Percentiles rank a stretch among this genome's conserved stretches.
phyloP scores from a whole-genome alignment of 75 land plant species.

The Adiantum capillusveneris region DNA sequence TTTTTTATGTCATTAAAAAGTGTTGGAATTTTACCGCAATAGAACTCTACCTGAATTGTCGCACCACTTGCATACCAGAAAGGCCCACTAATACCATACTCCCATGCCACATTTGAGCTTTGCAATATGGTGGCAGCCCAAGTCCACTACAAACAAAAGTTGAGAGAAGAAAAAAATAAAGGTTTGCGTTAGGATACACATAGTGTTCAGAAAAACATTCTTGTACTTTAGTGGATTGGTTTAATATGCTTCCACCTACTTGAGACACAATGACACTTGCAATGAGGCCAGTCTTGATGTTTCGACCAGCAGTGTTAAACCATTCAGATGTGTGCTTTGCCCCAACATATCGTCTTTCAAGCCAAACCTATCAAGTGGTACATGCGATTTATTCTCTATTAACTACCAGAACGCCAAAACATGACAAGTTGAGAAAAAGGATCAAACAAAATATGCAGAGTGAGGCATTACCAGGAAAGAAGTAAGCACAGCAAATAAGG shows the following conservation, averaged over 20 bases:
- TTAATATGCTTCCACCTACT: constrained; percentile 38
- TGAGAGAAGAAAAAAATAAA: too few relatives aligned
- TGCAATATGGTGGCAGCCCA: constrained; percentile 99
- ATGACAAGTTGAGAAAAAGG: background rate
- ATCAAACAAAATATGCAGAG: background rate
- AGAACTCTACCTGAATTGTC: constrained; percentile 63
- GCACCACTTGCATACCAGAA: constrained; percentile 99
- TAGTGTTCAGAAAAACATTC: too few relatives aligned
- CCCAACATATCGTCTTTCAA: constrained; percentile 84
- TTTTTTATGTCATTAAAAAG: too few relatives aligned
- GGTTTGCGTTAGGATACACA: too few relatives aligned
- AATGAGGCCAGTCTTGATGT: constrained; percentile 91
- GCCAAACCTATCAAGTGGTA: constrained; percentile 82
- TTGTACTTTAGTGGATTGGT: too few relatives aligned
- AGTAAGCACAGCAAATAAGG: constrained; percentile 95
- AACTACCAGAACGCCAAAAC: too few relatives aligned
- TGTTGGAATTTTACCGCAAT: background rate
- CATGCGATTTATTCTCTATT: too few relatives aligned
- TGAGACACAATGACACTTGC: constrained; percentile 98
- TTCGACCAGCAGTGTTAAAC: constrained; percentile 98
- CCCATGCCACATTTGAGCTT: constrained; percentile 98
- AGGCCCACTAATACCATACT: constrained; percentile 96
- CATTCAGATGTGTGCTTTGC: constrained; percentile 91
- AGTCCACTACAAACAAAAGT: constrained; percentile 89
- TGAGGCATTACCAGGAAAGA: constrained; percentile 72